phyloP scores from a whole-genome alignment of 805 yeast species.

The Debaryomyces maramus region DNA sequence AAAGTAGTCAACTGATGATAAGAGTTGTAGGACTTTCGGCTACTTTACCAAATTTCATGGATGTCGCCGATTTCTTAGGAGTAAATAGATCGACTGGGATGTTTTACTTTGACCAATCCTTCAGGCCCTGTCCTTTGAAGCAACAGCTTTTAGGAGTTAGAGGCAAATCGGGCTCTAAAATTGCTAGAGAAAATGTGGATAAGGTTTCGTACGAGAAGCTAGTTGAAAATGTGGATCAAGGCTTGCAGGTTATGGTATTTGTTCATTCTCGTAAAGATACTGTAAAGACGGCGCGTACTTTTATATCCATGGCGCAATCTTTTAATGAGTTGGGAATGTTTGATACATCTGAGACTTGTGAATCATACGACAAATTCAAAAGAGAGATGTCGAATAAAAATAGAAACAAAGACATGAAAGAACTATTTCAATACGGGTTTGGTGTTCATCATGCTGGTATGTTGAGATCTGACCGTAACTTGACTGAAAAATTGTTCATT shows the following conservation, averaged over 20 bases:
- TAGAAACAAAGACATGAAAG: slow-evolving; percentile 76
- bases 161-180: slow-evolving; percentile 79
- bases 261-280: slow-evolving; percentile 91
- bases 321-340: slow-evolving; percentile 57
- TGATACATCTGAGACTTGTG: slow-evolving; percentile 50
- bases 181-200: slow-evolving; percentile 73
- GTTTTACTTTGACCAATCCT: slow-evolving; percentile 91
- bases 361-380: slow-evolving; percentile 43
- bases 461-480: slow-evolving; percentile 84
- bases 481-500: slow-evolving; percentile 84
- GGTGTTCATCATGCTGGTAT: slow-evolving; percentile 98
- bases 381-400: slow-evolving; percentile 69
- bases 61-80: slow-evolving; percentile 92
- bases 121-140: slow-evolving; percentile 89
- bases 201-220: slow-evolving; percentile 74
- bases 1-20: slow-evolving; percentile 89
- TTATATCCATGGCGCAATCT: slow-evolving; percentile 65
- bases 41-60: slow-evolving; percentile 85
- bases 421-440: slow-evolving; percentile 76
- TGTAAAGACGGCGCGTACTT: slow-evolving; percentile 72
- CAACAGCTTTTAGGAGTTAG: slow-evolving; percentile 85
- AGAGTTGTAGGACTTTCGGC: slow-evolving; percentile 94
- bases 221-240: slow-evolving; percentile 60
- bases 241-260: slow-evolving; percentile 92
- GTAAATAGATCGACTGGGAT: slow-evolving; percentile 89